Evolutionary conservation across 2,329 filamentous ascomycete species (phyloP), one percentile per base, ranked within the genome.

Genomic region (Knufia petricola): DNA sequence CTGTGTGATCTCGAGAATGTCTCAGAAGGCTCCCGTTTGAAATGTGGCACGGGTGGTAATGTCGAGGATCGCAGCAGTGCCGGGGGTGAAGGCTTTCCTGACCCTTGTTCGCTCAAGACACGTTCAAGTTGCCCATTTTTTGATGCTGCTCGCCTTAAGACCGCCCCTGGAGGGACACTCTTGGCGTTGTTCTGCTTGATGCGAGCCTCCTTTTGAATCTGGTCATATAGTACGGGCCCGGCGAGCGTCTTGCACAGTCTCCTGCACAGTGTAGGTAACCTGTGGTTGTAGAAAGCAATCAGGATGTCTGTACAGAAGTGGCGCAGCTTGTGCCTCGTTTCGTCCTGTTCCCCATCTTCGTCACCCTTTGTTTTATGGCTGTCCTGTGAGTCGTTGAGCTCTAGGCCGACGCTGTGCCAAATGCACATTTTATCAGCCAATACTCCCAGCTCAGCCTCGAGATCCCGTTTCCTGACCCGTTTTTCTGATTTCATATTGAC

Each of bases 271-370:
- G 70, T 67, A 2, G 71, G 70, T 10, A 74, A 61, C 24, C 71
- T 68, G 23, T 69, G 61, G 23, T 64, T 68, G 53, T 73, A 74
- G 58, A 73, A 73, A 10, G 71, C 71, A 37, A 73, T 62, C 41
- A 74, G 66, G 4, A 74, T 69, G 50, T 74, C 71, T 0, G 66
- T 69, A 55, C 70, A 74, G 50, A 73, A 74, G 46, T 73, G 70
- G 20, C 67, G 68, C 15, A 74, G 61, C n/a, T 64, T 64, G 52
- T 73, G 69, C 10, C 30, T 12, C 13, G 24, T 32, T 3, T 31
- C 31, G 61, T 69, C 17, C 67, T 62, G n/a, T 51, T 49, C 23
- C 46, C 2, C 19, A 42, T 51, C 15, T 30, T 43, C 34, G 26
- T 60, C 56, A 13, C 3, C 24, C 45, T 63, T 64, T 19, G 17